Percentiles rank a stretch among this genome's conserved stretches.
Conservation (phyloP, 2,329 filamentous ascomycete species). For the Phialophora expanda region DNA sequence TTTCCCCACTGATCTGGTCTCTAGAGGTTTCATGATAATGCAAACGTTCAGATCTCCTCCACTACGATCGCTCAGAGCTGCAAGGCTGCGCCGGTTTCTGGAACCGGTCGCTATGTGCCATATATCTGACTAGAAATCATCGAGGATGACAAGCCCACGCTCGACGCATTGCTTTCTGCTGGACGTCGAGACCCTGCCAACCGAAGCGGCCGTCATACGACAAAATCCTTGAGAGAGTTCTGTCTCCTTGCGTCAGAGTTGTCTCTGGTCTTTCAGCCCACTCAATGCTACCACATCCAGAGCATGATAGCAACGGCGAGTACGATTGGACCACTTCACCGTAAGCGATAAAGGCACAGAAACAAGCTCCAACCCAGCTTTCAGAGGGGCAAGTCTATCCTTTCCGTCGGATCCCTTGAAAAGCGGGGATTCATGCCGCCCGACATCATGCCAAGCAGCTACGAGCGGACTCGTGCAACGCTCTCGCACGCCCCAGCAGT, state of each 20-base stretch:
- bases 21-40: neutral
- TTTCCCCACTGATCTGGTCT: neutral
- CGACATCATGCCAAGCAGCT: conserved; percentile 17
- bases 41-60: neutral
- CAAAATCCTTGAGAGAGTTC: neutral
- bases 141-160: neutral
- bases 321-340: conserved; percentile 1
- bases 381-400: conserved; percentile 8
- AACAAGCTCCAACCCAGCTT: conserved; percentile 6
- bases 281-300: neutral
- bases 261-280: conserved; percentile 8
- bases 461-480: conserved; percentile 4
- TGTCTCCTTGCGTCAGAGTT: neutral
- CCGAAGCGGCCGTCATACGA: neutral
- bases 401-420: conserved; percentile 7
- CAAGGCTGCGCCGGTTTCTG: neutral
- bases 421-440: conserved; percentile 12
- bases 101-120: neutral
- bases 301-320: conserved; percentile 10
- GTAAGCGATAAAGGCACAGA: neutral
- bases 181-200: neutral
- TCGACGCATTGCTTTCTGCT: neutral
- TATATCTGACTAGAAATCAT: neutral
- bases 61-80: conserved; percentile 9
- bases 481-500: neutral